phyloP scores from a whole-genome alignment of 495 filamentous ascomycete species.

The Penicillium dipodomyicola region DNA sequence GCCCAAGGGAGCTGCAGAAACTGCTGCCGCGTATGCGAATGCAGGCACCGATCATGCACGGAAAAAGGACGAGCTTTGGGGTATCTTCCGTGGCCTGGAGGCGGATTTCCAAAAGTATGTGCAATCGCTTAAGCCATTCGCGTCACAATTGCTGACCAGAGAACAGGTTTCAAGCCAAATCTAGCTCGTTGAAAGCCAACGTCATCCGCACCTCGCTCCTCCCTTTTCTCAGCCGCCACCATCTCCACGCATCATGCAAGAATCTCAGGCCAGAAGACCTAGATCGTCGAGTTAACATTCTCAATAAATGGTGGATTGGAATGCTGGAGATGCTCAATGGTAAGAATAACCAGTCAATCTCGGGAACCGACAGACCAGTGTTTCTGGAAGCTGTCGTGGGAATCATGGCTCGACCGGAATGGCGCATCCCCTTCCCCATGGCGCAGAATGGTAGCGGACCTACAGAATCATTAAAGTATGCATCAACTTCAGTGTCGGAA shows the following conservation, averaged over 20 bases:
- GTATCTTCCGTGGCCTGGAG: constrained; percentile 75
- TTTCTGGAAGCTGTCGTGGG: constrained; percentile 78
- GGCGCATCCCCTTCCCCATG: constrained; percentile 68
- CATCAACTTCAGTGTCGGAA: constrained; percentile 42
- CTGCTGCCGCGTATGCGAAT: constrained; percentile 35
- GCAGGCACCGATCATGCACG: constrained; percentile 45
- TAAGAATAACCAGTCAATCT: constrained; percentile 66
- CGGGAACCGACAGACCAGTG: constrained; percentile 74
- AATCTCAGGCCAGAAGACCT: constrained; percentile 76
- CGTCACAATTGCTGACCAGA: constrained; percentile 16
- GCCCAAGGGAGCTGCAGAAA: constrained; percentile 40
- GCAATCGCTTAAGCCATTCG: neutral
- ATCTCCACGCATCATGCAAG: constrained; percentile 66
- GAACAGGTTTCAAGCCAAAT: constrained; percentile 68
- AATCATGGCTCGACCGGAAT: constrained; percentile 92
- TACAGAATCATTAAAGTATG: constrained; percentile 34
- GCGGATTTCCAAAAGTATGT: constrained; percentile 73
- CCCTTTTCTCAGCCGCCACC: constrained; percentile 77
- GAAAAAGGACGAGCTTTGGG: constrained; percentile 88
- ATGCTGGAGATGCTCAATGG: constrained; percentile 83
- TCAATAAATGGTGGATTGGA: constrained; percentile 96
- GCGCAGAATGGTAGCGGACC: constrained; percentile 26
- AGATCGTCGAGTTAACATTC: constrained; percentile 74
- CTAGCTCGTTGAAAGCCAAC: constrained; percentile 73
- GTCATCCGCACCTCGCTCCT: constrained; percentile 75